Percentiles rank a stretch among this genome's conserved stretches.
phyloP scores from a whole-genome alignment of 495 filamentous ascomycete genomes.

The Penicillium roqueforti region DNA sequence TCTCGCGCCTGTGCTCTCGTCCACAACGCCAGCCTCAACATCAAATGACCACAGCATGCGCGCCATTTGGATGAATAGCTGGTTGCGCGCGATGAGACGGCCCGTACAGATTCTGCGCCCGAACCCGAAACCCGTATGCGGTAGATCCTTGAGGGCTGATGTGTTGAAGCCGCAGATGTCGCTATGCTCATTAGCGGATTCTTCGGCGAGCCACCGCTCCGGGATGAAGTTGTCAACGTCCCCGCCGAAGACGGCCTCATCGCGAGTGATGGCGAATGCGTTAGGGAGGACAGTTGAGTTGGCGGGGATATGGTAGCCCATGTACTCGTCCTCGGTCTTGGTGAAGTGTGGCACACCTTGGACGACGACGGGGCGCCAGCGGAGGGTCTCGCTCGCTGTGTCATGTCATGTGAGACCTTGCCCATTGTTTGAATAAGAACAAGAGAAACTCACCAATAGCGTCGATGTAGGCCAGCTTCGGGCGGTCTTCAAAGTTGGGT shows the following conservation, averaged over 20 bases:
- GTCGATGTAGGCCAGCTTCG: conserved; percentile 39
- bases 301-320: conserved; percentile 17
- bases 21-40: not conserved
- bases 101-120: not conserved
- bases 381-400: conserved; percentile 45
- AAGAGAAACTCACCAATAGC: conserved; percentile 29
- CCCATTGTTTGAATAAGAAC: not conserved
- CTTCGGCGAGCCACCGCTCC: conserved; percentile 16
- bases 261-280: conserved; percentile 8
- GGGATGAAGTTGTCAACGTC: conserved; percentile 24
- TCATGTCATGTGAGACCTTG: not conserved
- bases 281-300: conserved; percentile 10
- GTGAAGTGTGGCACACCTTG: conserved; percentile 23
- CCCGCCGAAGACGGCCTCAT: conserved; percentile 8
- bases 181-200: not conserved
- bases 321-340: conserved; percentile 9
- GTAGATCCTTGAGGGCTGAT: not conserved
- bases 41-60: not conserved
- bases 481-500: conserved; percentile 32
- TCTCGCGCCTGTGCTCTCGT: not conserved
- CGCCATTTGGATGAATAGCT: not conserved
- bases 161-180: not conserved
- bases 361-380: conserved; percentile 48
- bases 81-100: not conserved
- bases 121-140: not conserved